phyloP scores from a whole-genome alignment of 345 rosid genomes.

The Eucalyptus shirleyi region DNA sequence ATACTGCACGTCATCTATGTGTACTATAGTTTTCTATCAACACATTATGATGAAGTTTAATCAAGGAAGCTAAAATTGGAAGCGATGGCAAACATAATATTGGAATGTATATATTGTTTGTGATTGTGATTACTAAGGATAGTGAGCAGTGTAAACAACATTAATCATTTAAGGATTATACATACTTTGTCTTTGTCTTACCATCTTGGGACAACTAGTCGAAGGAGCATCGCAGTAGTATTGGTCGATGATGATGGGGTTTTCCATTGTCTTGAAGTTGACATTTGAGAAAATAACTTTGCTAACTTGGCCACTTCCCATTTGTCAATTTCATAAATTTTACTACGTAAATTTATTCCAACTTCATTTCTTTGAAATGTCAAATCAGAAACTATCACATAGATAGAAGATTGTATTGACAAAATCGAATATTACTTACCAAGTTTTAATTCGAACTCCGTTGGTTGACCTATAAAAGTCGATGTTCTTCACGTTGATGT shows the following conservation, averaged over 20 bases:
- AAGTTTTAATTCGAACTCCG: slow-evolving; percentile 23
- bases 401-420: background rate
- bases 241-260: slow-evolving; percentile 15
- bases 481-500: background rate
- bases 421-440: background rate
- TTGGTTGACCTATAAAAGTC: slow-evolving; percentile 6
- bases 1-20: background rate
- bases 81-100: background rate
- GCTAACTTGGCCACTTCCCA: slow-evolving; percentile 4
- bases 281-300: slow-evolving; percentile 5
- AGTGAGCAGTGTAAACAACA: background rate
- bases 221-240: background rate
- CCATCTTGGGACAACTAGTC: background rate
- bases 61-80: background rate
- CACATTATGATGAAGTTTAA: background rate
- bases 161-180: background rate
- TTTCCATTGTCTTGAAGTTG: slow-evolving; percentile 1
- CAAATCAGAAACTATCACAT: too few species aligned
- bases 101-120: background rate
- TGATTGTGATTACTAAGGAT: background rate
- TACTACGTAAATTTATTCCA: background rate
- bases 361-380: background rate
- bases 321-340: background rate
- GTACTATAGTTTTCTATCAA: background rate
- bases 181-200: background rate